These are phyloP conservation scores for Carex sylvatica DNA, from an alignment of 202 grass and related monocot genomes.

Conservation along the genomic window DNA sequence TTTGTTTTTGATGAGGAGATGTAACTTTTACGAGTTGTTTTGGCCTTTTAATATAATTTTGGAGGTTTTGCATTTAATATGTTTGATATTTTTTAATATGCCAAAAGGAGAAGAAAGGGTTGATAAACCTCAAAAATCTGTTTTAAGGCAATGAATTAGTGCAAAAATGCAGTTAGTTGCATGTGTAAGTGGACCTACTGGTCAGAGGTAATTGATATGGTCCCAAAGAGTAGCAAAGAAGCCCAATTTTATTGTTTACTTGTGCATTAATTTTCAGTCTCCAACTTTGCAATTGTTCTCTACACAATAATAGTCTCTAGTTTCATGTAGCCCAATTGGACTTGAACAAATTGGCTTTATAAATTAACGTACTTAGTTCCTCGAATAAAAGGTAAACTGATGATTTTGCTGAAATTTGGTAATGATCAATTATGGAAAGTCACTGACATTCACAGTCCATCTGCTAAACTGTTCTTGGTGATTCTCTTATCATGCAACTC, in stretches of 20 bases:
- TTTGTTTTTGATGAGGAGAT: neutral
- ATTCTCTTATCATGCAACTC: neutral
- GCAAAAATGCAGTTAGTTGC: neutral
- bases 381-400: neutral
- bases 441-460: neutral
- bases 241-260: no score
- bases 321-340: neutral
- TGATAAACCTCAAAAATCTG: neutral
- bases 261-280: no score
- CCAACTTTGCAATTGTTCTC: no score
- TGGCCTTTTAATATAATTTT: neutral
- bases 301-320: neutral
- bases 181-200: neutral
- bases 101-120: neutral
- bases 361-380: neutral
- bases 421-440: neutral
- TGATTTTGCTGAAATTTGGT: neutral
- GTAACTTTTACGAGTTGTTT: neutral
- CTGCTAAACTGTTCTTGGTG: neutral
- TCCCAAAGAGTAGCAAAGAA: no score
- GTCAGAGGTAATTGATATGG: neutral
- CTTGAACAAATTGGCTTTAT: neutral
- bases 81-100: neutral
- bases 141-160: neutral
- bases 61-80: neutral